Conservation (phyloP, 1,284 basidiomycete genomes). For the Fomitopsis pinicola region DNA sequence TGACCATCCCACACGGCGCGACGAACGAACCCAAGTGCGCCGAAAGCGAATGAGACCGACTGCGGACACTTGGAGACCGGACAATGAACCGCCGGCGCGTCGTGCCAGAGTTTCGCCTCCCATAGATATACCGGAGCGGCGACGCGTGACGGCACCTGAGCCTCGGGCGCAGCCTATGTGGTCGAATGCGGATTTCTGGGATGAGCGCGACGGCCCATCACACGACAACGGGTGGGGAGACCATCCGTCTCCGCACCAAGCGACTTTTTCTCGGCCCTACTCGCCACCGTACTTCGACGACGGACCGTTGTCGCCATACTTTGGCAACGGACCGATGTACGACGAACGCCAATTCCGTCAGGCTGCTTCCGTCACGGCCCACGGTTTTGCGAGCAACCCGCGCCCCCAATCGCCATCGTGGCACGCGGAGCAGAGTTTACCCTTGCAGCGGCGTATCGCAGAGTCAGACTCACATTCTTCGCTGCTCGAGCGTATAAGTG, state of each 20-base stretch:
- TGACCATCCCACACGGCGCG: background rate
- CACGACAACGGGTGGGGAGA: background rate
- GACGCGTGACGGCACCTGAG: background rate
- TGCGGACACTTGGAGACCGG: background rate
- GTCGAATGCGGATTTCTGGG: no score
- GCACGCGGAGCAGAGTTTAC: background rate
- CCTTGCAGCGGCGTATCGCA: background rate
- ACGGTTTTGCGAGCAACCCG: background rate
- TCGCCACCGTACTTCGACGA: background rate
- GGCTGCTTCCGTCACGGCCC: no score
- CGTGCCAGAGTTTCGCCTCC: background rate
- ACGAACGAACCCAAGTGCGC: background rate
- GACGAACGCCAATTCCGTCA: background rate
- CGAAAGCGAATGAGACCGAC: constrained; percentile 8
- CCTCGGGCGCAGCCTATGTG: background rate
- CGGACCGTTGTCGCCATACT: background rate
- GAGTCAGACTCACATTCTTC: background rate
- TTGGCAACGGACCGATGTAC: background rate
- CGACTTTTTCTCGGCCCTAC: background rate
- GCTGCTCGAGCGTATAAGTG: constrained; percentile 9
- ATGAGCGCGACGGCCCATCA: background rate
- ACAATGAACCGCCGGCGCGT: constrained; percentile 2
- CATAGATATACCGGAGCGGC: background rate
- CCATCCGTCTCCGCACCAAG: background rate
- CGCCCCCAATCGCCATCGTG: background rate